phyloP scores from a whole-genome alignment of 225 moss, liverwort and hornwort genomes.

The Lunularia cruciata region DNA sequence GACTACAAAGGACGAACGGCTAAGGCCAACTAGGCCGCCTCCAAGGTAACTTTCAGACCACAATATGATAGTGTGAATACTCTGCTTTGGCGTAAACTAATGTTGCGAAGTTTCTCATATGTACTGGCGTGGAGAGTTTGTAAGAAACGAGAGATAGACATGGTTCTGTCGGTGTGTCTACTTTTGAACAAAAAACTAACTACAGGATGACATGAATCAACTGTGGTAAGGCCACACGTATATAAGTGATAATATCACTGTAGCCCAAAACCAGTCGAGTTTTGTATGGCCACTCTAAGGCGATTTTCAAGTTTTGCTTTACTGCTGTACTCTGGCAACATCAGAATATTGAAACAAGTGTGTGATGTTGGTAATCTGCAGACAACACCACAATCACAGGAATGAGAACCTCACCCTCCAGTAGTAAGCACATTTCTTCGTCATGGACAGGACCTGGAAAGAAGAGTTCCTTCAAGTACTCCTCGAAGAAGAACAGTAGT shows the following conservation, averaged over 20 bases:
- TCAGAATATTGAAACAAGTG: slow-evolving; percentile 69
- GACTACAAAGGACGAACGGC: too few relatives aligned
- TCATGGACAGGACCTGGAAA: too few relatives aligned
- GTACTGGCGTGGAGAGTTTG: neutral
- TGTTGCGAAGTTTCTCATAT: too few relatives aligned
- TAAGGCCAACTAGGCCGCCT: too few relatives aligned
- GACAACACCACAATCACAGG: neutral
- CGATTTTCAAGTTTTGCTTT: slow-evolving; percentile 57
- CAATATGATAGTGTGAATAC: too few relatives aligned
- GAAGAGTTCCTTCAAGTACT: too few relatives aligned
- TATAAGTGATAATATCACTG: slow-evolving; percentile 33
- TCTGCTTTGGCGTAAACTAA: too few relatives aligned
- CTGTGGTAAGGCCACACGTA: neutral
- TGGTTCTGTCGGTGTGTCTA: neutral
- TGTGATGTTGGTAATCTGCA: slow-evolving; percentile 64
- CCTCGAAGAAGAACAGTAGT: too few relatives aligned
- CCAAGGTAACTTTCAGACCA: too few relatives aligned
- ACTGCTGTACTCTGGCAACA: slow-evolving; percentile 59
- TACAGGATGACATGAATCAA: neutral
- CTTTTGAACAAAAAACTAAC: neutral
- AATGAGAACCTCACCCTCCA: neutral
- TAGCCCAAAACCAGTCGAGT: slow-evolving; percentile 69
- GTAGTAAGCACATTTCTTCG: too few relatives aligned
- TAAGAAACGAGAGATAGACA: neutral
- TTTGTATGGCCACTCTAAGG: slow-evolving; percentile 59